These are phyloP conservation scores for Cercospora sp. DNA, from an alignment of 2,329 filamentous ascomycete species.

Conservation along the genomic window DNA sequence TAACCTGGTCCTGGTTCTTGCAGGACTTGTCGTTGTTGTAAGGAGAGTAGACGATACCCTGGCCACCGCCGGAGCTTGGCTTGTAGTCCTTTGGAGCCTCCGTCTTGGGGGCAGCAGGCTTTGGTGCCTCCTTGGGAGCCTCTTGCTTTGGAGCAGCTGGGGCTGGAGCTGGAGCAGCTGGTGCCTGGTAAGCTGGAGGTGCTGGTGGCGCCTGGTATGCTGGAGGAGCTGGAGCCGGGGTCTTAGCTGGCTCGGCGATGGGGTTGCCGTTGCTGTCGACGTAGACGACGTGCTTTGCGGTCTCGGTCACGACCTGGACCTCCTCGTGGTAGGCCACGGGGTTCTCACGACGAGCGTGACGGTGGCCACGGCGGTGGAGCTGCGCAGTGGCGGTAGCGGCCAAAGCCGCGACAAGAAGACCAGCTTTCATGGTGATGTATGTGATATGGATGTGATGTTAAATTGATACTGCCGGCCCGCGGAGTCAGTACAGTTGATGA, in stretches of 20 bases:
- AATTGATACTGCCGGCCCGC: conserved; percentile 27
- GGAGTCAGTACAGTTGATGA: conserved; percentile 25
- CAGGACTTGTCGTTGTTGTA: conserved; percentile 61
- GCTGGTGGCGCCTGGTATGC: conserved; percentile 16
- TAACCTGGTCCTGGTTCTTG: conserved; percentile 65
- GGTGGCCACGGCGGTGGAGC: conserved; percentile 38
- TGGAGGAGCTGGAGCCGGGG: conserved; percentile 9
- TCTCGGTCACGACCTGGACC: conserved; percentile 42
- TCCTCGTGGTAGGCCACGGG: conserved; percentile 35
- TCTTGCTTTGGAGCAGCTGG: conserved; percentile 15
- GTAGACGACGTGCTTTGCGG: conserved; percentile 58
- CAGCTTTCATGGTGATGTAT: conserved; percentile 36
- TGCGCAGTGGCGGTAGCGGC: conserved; percentile 30
- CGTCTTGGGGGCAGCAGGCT: conserved; percentile 9
- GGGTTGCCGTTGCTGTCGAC: conserved; percentile 59
- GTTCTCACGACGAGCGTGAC: conserved; percentile 40
- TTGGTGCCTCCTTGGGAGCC: conserved; percentile 3
- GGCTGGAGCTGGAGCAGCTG: conserved; percentile 17
- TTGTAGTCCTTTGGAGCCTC: background rate
- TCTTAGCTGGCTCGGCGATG: conserved; percentile 38
- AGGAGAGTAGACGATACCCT: conserved; percentile 60
- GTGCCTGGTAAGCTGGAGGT: conserved; percentile 10
- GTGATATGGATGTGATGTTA: conserved; percentile 12
- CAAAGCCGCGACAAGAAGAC: conserved; percentile 33
- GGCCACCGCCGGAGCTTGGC: conserved; percentile 30